Evolutionary conservation across 2,329 filamentous ascomycete genomes (phyloP).

Genomic region (Cadophora sp.): DNA sequence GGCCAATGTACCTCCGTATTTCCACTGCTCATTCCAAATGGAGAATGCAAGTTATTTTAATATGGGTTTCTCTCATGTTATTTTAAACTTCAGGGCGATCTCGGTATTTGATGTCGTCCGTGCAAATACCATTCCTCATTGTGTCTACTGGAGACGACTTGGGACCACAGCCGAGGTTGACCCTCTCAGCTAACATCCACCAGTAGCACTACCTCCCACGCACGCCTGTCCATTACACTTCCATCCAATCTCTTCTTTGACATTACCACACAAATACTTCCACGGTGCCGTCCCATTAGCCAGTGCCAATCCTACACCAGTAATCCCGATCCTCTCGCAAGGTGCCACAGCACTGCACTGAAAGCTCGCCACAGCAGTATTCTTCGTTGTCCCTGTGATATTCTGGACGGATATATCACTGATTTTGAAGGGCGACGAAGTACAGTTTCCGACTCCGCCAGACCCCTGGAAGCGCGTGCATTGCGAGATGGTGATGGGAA

Average conservation of each 20-base stretch:
- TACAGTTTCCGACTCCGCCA: slow-evolving; percentile 9
- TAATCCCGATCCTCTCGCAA: slow-evolving; percentile 20
- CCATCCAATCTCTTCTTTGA: slow-evolving; percentile 19
- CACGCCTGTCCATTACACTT: slow-evolving; percentile 21
- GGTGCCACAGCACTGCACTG: slow-evolving; percentile 24
- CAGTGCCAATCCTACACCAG: slow-evolving; percentile 15
- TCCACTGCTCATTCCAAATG: background rate
- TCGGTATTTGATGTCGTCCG: too few relatives aligned
- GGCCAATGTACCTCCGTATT: background rate
- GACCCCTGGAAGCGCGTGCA: slow-evolving; percentile 43
- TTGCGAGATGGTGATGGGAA: slow-evolving; percentile 48
- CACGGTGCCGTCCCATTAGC: slow-evolving; percentile 12
- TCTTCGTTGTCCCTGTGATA: slow-evolving; percentile 18
- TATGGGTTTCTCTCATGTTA: too few relatives aligned
- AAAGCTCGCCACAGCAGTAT: slow-evolving; percentile 15
- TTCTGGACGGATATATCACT: slow-evolving; percentile 16
- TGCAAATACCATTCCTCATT: too few relatives aligned
- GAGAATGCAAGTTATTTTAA: background rate
- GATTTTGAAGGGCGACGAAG: slow-evolving; percentile 14
- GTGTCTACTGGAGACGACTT: too few relatives aligned
- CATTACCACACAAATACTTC: slow-evolving; percentile 22
- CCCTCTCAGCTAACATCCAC: slow-evolving; percentile 1
- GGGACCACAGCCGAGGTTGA: too few relatives aligned
- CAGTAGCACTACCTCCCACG: slow-evolving; percentile 1
- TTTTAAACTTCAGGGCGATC: too few relatives aligned